These are phyloP conservation scores for Raffaelea deltoideospora DNA, from an alignment of 2,329 filamentous ascomycete species.

Conservation along the genomic window DNA sequence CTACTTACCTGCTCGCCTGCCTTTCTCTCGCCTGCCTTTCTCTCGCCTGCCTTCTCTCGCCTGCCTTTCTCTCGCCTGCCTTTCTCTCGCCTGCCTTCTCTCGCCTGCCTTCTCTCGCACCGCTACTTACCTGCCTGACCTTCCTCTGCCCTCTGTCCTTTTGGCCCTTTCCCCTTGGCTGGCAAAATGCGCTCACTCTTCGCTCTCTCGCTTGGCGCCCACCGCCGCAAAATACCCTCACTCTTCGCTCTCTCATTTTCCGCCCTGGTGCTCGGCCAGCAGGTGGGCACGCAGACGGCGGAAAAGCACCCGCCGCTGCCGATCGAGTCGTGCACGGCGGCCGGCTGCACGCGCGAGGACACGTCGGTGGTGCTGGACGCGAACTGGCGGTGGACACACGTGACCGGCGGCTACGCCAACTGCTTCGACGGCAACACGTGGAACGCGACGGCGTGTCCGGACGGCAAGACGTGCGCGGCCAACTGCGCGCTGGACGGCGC, in stretches of 20 bases:
- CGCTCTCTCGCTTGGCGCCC: neutral
- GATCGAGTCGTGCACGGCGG: slow-evolving; percentile 28
- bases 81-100: neutral
- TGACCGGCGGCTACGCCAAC: slow-evolving; percentile 25
- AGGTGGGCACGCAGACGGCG: slow-evolving; percentile 21
- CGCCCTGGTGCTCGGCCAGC: slow-evolving; percentile 16
- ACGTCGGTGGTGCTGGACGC: slow-evolving; percentile 32
- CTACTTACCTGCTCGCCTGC: too few species aligned
- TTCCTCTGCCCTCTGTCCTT: too few species aligned
- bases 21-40: neutral
- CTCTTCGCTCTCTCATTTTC: slow-evolving; percentile 6
- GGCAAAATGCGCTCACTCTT: too few species aligned
- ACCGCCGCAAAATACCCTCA: too few species aligned
- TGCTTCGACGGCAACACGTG: slow-evolving; percentile 27
- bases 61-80: neutral
- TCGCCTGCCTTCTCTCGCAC: neutral
- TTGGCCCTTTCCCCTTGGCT: too few species aligned
- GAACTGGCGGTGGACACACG: slow-evolving; percentile 37
- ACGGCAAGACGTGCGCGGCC: slow-evolving; percentile 5
- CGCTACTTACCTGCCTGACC: too few species aligned
- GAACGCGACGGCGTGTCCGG: slow-evolving; percentile 6
- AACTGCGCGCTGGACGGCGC: slow-evolving; percentile 8
- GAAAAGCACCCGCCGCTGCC: slow-evolving; percentile 31
- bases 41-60: neutral
- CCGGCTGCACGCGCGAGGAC: slow-evolving; percentile 26